Evolutionary conservation across 169 alveolate species (phyloP), one percentile per base, ranked within the genome.

Genomic region (Eimeria praecox): DNA sequence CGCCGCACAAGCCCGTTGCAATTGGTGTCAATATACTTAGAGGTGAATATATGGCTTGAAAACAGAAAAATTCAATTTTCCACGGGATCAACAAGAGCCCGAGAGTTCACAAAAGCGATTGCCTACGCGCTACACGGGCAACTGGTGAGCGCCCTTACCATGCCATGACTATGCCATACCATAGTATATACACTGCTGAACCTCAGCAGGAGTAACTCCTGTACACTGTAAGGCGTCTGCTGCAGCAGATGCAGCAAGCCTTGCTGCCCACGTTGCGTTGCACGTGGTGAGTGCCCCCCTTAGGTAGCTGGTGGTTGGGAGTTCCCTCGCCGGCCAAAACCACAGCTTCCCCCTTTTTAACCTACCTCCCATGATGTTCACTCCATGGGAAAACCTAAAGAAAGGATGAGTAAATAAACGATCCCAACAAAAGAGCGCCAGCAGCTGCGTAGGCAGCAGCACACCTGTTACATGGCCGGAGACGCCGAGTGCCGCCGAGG

Each of bases 101-200:
- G 16, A 64, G 75, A 1, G 5, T 0, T 18, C 4, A 24, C 40
- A 8, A 16, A 12, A 64, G 75, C 40, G n/a, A 33, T 16, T 62
- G 82, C 96, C 96, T 16, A 96, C 86, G 40, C 64, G n/a, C 5
- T 69, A 82, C 44, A 95, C n/a, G 30, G 97, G 95, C 75, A 56
- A 87, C 14, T 94, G 35, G 38, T 16, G 71, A 24, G 97, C 94
- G 44, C 95, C 97, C 85, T 96, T 97, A 0, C 98, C 97, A 27
- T 90, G 44, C 1, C 97, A 98, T 42, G 97, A 96, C 35, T 49
- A 42, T 22, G 96, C 59, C 42, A 95, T 97, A 46, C 93, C 95
- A 56, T 98, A 98, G 94, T 97, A 71, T 33, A 96, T 78, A 30
- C 96, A 96, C 30, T 96, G 97, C 83, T 95, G 96, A 59, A 97